These are phyloP conservation scores for Fusarium illudens DNA, from an alignment of 2,329 filamentous ascomycete species.

Conservation along the genomic window DNA sequence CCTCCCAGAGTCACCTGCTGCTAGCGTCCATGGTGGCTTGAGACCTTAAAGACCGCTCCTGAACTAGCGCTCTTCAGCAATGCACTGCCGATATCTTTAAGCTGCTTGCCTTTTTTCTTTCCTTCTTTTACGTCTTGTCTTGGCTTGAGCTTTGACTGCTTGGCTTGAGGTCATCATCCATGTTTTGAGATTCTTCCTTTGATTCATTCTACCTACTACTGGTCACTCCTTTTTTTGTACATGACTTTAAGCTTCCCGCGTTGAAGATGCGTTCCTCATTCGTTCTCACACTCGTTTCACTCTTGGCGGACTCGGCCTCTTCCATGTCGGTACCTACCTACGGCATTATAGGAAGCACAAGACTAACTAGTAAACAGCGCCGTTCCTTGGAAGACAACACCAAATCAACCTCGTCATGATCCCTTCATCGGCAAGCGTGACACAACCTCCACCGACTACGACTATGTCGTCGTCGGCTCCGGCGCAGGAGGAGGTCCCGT, in stretches of 20 bases:
- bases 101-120: background rate
- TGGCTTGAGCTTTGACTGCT: background rate
- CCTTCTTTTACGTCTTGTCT: background rate
- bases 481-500: constrained; percentile 65
- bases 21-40: background rate
- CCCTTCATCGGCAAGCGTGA: constrained; percentile 22
- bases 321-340: background rate
- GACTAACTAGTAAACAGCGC: background rate
- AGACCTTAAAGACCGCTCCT: background rate
- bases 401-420: background rate
- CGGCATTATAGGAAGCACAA: fast-evolving
- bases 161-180: background rate
- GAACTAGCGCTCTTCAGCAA: background rate
- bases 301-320: constrained; percentile 18
- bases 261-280: constrained; percentile 28
- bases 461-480: constrained; percentile 68
- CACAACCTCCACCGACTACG: constrained; percentile 49
- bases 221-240: background rate
- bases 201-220: background rate
- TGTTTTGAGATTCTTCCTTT: background rate
- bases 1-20: background rate
- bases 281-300: constrained; percentile 18
- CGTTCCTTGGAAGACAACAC: background rate
- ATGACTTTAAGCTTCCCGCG: background rate
- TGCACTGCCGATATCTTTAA: background rate